Percentiles rank a stretch among this genome's conserved stretches.
These are phyloP conservation scores for Aspergillus niger DNA, from an alignment of 2,329 filamentous ascomycete species.

Conservation along the genomic window DNA sequence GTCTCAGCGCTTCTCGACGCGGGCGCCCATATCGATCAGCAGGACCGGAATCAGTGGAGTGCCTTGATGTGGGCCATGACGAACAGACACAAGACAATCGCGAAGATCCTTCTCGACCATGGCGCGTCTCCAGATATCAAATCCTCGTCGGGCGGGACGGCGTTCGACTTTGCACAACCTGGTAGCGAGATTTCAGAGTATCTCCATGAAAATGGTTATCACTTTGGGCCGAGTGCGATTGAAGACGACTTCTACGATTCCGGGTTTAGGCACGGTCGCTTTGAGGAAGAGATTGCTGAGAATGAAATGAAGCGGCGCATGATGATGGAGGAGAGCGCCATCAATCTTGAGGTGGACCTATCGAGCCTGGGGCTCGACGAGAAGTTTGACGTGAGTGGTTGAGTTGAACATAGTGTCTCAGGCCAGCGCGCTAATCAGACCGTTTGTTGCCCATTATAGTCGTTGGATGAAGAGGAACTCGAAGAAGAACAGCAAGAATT, in stretches of 20 bases:
- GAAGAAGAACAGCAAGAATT: slow-evolving; percentile 92
- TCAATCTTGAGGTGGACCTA: slow-evolving; percentile 93
- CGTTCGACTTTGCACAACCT: slow-evolving; percentile 91
- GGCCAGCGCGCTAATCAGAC: background rate
- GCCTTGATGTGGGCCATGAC: slow-evolving; percentile 99
- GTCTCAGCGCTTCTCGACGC: slow-evolving; percentile 81
- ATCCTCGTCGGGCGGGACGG: slow-evolving; percentile 88
- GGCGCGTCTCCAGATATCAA: slow-evolving; percentile 95
- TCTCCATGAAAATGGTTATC: slow-evolving; percentile 90
- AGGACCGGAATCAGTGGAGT: slow-evolving; percentile 96
- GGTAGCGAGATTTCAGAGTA: slow-evolving; percentile 97
- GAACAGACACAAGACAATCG: slow-evolving; percentile 93
- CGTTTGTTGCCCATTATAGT: slow-evolving; percentile 26
- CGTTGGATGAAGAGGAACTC: slow-evolving; percentile 79
- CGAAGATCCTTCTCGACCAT: slow-evolving; percentile 87
- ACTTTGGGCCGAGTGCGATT: slow-evolving; percentile 44
- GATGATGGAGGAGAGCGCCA: slow-evolving; percentile 99
- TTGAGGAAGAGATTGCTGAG: slow-evolving; percentile 96
- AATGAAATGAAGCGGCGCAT: slow-evolving; percentile 85
- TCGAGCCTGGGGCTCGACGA: slow-evolving; percentile 96
- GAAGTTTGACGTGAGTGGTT: slow-evolving; percentile 73
- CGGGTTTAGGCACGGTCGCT: slow-evolving; percentile 87
- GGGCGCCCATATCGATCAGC: slow-evolving; percentile 84
- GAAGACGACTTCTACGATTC: slow-evolving; percentile 89
- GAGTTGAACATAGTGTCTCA: background rate